Evolutionary conservation across 805 yeast genomes (phyloP).

Genomic region (Saturnispora sekii): DNA sequence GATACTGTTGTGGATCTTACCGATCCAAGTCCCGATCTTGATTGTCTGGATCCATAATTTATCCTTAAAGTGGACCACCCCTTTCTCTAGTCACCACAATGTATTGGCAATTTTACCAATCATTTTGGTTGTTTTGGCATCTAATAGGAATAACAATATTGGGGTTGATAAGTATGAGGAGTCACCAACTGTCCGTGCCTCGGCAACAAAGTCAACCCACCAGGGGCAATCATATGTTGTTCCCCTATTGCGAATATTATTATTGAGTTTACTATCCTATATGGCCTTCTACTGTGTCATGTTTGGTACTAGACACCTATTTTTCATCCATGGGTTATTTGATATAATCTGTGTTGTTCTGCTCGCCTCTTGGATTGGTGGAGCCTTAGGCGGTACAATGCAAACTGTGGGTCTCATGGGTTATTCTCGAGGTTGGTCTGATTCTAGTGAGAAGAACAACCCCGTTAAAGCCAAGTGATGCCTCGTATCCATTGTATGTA

Average conservation of each 20-base stretch:
- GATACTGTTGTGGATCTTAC: constrained; percentile 68
- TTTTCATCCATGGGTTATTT: constrained; percentile 71
- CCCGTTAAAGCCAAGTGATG: not conserved
- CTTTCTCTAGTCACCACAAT: constrained; percentile 82
- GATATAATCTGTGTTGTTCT: constrained; percentile 55
- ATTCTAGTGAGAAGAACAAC: constrained; percentile 2
- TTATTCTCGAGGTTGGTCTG: constrained; percentile 7
- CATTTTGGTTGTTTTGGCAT: constrained; percentile 42
- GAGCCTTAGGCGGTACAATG: constrained; percentile 13
- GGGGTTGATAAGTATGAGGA: not conserved
- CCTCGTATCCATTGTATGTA: not conserved
- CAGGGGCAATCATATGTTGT: constrained; percentile 32
- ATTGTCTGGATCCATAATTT: constrained; percentile 77
- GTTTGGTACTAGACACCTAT: constrained; percentile 76
- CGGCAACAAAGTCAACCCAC: constrained; percentile 41
- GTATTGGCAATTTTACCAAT: constrained; percentile 69
- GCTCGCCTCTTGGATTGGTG: constrained; percentile 22
- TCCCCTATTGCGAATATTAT: constrained; percentile 61
- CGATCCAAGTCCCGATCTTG: constrained; percentile 68
- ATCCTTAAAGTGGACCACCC: constrained; percentile 68
- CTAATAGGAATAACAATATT: constrained; percentile 29
- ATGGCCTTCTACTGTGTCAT: constrained; percentile 51
- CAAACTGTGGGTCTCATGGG: constrained; percentile 9
- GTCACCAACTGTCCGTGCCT: not conserved
- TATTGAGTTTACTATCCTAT: constrained; percentile 34